phyloP scores from a whole-genome alignment of 305 asterid species.

The Ilex paraguariensis region DNA sequence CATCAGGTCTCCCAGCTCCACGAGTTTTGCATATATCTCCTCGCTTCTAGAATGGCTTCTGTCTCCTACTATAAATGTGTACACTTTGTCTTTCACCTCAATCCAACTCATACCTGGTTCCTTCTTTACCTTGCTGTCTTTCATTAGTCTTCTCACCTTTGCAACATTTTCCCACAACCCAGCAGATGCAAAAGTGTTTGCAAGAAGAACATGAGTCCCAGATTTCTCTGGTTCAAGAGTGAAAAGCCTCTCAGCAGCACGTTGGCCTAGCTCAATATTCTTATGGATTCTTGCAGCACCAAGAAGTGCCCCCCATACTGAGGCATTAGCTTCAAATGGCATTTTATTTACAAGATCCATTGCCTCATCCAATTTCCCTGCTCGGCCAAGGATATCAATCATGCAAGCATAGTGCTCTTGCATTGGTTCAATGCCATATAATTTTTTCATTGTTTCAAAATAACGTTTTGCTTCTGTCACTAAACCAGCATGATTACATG shows the following conservation, averaged over 20 bases:
- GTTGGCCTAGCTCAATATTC: conserved; percentile 62
- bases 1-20: conserved; percentile 56
- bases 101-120: conserved; percentile 97
- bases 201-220: conserved; percentile 73
- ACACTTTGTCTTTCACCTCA: conserved; percentile 64
- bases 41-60: conserved; percentile 51
- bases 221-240: conserved; percentile 74
- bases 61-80: conserved; percentile 79
- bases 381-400: conserved; percentile 85
- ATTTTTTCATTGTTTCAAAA: conserved; percentile 56
- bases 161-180: conserved; percentile 74
- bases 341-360: conserved; percentile 45
- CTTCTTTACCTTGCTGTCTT: conserved; percentile 64
- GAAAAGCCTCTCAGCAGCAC: conserved; percentile 64
- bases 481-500: conserved; percentile 88
- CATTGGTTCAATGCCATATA: conserved; percentile 56
- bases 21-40: conserved; percentile 69
- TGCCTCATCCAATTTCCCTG: conserved; percentile 70
- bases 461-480: conserved; percentile 59
- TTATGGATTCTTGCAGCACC: conserved; percentile 83
- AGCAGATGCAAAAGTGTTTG: conserved; percentile 76
- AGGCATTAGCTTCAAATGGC: conserved; percentile 77
- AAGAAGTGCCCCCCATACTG: conserved; percentile 84
- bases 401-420: conserved; percentile 94
- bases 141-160: conserved; percentile 57